A percentile compares a stretch with the other conserved stretches of the same genome.
Conservation (phyloP, 768 basidiomycete genomes). For the Amanita subjunquillea region DNA sequence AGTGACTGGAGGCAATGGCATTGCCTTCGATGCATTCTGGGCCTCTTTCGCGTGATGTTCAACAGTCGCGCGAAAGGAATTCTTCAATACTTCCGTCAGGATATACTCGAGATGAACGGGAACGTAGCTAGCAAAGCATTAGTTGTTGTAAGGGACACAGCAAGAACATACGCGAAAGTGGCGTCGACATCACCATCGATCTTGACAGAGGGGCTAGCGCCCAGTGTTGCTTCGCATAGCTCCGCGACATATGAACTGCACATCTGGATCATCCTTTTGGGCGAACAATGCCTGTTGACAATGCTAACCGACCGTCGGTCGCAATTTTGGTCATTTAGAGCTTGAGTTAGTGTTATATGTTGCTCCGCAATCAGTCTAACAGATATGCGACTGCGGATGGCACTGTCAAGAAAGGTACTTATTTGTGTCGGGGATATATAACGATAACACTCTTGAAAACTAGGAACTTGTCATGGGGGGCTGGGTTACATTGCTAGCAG, state of each 20-base stretch:
- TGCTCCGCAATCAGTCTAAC: slow-evolving; percentile 87
- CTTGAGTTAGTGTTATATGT: slow-evolving; percentile 75
- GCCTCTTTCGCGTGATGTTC: slow-evolving; percentile 51
- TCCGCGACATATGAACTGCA: slow-evolving; percentile 80
- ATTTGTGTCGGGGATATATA: slow-evolving; percentile 81
- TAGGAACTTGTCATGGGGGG: slow-evolving; percentile 13
- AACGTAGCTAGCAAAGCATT: slow-evolving; percentile 48
- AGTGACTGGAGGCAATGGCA: slow-evolving; percentile 47
- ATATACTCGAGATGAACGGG: slow-evolving; percentile 90
- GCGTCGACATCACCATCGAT: slow-evolving; percentile 64
- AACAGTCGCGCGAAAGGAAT: slow-evolving; percentile 82
- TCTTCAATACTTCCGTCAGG: slow-evolving; percentile 84
- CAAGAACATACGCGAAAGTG: slow-evolving; percentile 65
- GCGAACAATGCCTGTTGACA: slow-evolving; percentile 65
- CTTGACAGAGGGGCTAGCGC: slow-evolving; percentile 52
- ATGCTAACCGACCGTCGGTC: slow-evolving; percentile 50
- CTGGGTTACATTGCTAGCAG: slow-evolving; percentile 1
- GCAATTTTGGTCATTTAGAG: slow-evolving; percentile 32
- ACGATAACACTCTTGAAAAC: slow-evolving; percentile 78
- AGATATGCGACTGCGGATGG: slow-evolving; percentile 81
- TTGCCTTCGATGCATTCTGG: slow-evolving; percentile 17
- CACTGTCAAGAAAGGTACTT: slow-evolving; percentile 69
- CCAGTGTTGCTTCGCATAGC: slow-evolving; percentile 78
- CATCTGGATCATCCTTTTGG: slow-evolving; percentile 62
- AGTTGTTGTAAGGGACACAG: slow-evolving; percentile 1